Evolutionary conservation across 2,329 filamentous ascomycete species (phyloP).

Genomic region (Hirsutella thompsonii): DNA sequence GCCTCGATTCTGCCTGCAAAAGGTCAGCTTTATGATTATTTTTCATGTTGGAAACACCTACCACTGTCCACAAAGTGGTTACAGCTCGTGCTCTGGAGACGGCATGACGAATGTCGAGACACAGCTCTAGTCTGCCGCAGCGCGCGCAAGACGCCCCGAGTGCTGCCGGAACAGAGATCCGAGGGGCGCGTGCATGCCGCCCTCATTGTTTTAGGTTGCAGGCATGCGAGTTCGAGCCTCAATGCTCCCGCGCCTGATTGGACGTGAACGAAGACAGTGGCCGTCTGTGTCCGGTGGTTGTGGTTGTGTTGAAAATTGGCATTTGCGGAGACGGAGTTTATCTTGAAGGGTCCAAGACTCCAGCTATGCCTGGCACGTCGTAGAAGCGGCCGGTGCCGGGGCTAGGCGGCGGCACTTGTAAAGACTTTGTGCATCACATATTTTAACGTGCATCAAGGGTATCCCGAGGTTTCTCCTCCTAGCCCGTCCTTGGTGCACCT

Average conservation of each 20-base stretch:
- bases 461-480: no score
- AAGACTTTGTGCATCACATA: no score
- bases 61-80: constrained; percentile 23
- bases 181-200: constrained; percentile 15
- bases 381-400: no score
- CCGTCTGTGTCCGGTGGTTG: not conserved
- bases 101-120: constrained; percentile 6
- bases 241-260: not conserved
- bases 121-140: not conserved
- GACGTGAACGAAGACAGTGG: no score
- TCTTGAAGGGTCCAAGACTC: no score
- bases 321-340: not conserved
- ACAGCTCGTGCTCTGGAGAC: constrained; percentile 13
- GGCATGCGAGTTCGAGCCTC: constrained; percentile 9
- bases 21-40: no score
- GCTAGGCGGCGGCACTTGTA: no score
- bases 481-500: no score
- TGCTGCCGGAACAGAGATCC: not conserved
- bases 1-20: constrained; percentile 1
- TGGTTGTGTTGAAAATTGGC: not conserved
- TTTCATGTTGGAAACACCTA: no score
- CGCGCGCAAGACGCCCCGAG: not conserved
- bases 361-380: no score
- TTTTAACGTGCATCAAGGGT: no score
- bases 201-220: constrained; percentile 14